Evolutionary conservation across 2,329 filamentous ascomycete genomes (phyloP).

Genomic region (Chaetomiaceae sp.): DNA sequence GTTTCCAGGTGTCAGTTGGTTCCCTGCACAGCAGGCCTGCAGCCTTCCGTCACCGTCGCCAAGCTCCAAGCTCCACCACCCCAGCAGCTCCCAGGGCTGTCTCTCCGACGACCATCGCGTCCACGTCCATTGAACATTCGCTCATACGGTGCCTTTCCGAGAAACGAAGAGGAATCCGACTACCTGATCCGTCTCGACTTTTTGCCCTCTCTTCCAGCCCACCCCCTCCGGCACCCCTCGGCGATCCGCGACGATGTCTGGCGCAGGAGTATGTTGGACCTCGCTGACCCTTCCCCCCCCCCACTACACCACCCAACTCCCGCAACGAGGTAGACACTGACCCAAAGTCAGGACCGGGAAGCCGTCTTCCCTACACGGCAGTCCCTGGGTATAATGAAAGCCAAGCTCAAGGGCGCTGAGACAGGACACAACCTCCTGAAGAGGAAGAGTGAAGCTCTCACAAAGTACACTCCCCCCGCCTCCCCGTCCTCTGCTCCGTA

Average conservation of each 20-base stretch:
- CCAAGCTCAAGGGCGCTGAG: slow-evolving; percentile 91
- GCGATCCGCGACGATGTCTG: slow-evolving; percentile 33
- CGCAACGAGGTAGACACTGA: slow-evolving; percentile 11
- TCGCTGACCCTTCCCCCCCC: slow-evolving; percentile 11
- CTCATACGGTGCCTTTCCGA: too few relatives aligned
- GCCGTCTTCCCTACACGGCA: slow-evolving; percentile 97
- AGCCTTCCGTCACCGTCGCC: slow-evolving; percentile 5
- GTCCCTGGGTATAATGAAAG: slow-evolving; percentile 94
- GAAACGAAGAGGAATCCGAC: too few relatives aligned
- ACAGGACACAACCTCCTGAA: slow-evolving; percentile 92
- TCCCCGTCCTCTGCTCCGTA: neutral
- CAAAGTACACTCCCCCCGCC: slow-evolving; percentile 63
- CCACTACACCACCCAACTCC: neutral
- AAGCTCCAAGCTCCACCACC: slow-evolving; percentile 20
- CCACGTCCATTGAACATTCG: neutral
- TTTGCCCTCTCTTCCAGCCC: too few relatives aligned
- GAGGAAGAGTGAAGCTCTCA: slow-evolving; percentile 95
- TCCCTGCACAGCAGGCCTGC: slow-evolving; percentile 6
- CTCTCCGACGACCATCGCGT: neutral
- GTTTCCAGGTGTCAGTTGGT: too few relatives aligned
- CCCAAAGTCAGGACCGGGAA: slow-evolving; percentile 68
- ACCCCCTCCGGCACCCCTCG: neutral
- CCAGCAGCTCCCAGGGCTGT: too few relatives aligned
- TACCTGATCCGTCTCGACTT: too few relatives aligned
- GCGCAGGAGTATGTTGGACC: slow-evolving; percentile 35